Evolutionary conservation across 345 rosid species (phyloP).

Genomic region (Bretschneidera sinensis): DNA sequence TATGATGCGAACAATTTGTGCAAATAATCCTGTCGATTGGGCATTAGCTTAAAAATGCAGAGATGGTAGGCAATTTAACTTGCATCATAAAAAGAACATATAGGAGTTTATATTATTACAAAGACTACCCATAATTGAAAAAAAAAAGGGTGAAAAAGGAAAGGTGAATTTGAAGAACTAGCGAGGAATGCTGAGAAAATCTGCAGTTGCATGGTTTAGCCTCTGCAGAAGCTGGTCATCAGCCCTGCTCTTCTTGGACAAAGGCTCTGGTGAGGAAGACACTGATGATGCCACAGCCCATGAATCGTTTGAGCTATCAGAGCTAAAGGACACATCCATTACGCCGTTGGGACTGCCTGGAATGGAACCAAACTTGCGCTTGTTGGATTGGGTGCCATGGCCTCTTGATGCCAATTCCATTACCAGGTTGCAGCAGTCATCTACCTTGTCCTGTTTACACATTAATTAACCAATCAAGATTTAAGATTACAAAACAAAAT

Average conservation of each 20-base stretch:
- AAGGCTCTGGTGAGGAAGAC: conserved; percentile 58
- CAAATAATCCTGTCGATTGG: background rate
- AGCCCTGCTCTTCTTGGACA: conserved; percentile 40
- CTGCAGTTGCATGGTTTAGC: conserved; percentile 19
- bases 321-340: conserved; percentile 61
- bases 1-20: background rate
- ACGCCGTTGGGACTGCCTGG: conserved; percentile 69
- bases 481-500: background rate
- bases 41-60: conserved; percentile 28
- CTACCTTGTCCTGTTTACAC: conserved; percentile 42
- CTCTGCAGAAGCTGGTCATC: conserved; percentile 24
- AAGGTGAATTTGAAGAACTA: conserved; percentile 13
- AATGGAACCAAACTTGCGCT: conserved; percentile 42
- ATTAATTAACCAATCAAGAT: conserved; percentile 1
- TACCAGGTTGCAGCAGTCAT: conserved; percentile 41
- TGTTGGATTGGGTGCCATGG: conserved; percentile 23
- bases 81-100: conserved; percentile 8
- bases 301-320: conserved; percentile 50
- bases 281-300: conserved; percentile 44
- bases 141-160: background rate
- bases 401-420: conserved; percentile 27
- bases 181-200: conserved; percentile 33
- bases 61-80: conserved; percentile 62
- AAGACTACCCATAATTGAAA: conserved; percentile 13
- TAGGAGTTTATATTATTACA: conserved; percentile 16